Evolutionary conservation across 2,329 filamentous ascomycete species (phyloP), one percentile per base, ranked within the genome.

Genomic region (Cladosporium phlei): DNA sequence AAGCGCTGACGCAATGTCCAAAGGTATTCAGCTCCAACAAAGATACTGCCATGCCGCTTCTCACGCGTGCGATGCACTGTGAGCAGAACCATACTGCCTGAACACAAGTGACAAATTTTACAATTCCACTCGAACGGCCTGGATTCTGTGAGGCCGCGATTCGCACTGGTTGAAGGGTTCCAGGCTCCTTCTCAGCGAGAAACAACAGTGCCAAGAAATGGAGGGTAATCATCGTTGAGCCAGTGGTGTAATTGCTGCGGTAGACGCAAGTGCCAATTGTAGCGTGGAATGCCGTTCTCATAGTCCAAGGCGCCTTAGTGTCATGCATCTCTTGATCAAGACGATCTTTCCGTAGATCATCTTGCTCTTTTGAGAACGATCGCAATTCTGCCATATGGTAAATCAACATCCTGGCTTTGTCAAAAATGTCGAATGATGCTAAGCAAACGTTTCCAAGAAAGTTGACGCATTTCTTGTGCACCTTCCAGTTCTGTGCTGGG

Each of bases 21-120:
- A 56, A 55, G 4, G 50, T 52, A 28, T 58, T 55, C 17, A 58
- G 46, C 30, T 58, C 55, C 10, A 58, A 47, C 10, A 57, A 30
- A 22, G 38, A 54, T 14, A 56, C 46, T 8, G 52, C 33, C 4
- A 54, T 32, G 7, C 33, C 39, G 17, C 54, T 37, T 1, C 32
- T 14, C 5, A 56, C 14, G 7, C 57, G 47, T 2, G 46, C 22
- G 5, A 54, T 35, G 21, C 49, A 57, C 14, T 54, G 48, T 9
- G 54, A 11, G 27, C 53, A 56, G 32, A 57, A 56, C 55, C 55
- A 57, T 3, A 48, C 21, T 7, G 53, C 52, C 40, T 55, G 55
- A n/a, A 48, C 9, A 24, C 47, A 50, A 9, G 49, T 46, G 14
- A 55, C 16, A 5, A 24, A n/a, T 40, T 57, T 57, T 7, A 45